A percentile compares a stretch with the other conserved stretches of the same genome.
phyloP scores from a whole-genome alignment of 441 rosid genomes.

The Bruguiera hainesii region DNA sequence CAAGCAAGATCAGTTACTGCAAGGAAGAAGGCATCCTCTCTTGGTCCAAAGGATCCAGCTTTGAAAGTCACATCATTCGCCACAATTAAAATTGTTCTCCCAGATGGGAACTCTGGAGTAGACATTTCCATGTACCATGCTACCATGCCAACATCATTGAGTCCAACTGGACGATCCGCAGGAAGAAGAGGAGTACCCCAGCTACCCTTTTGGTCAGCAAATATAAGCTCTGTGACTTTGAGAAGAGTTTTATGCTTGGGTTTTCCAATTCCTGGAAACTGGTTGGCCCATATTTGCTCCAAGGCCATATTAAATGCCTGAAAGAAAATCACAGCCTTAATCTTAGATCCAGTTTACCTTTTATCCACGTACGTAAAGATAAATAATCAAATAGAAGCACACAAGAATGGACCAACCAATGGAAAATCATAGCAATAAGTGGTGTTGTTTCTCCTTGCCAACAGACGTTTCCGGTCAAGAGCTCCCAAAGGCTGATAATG shows the following conservation, averaged over 20 bases:
- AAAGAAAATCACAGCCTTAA: constrained; percentile 24
- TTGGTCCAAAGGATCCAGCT: constrained; percentile 99
- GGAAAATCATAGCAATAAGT: constrained; percentile 99
- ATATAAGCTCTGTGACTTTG: constrained; percentile 76
- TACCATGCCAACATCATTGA: constrained; percentile 95
- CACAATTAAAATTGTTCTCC: constrained; percentile 77
- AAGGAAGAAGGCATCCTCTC: constrained; percentile 94
- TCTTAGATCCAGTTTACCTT: constrained; percentile 13
- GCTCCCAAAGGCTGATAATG: constrained; percentile 73
- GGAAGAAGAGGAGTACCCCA: constrained; percentile 73
- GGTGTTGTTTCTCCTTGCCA: constrained; percentile 81
- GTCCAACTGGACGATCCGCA: constrained; percentile 66
- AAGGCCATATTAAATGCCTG: constrained; percentile 95
- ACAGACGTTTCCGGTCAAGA: constrained; percentile 80
- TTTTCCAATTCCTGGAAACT: constrained; percentile 44
- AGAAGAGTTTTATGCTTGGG: constrained; percentile 48
- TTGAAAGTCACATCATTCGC: constrained; percentile 96
- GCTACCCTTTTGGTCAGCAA: constrained; percentile 60
- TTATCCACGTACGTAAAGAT: neutral
- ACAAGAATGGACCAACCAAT: constrained; percentile 51
- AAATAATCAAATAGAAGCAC: constrained; percentile 10
- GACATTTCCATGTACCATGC: constrained; percentile 95
- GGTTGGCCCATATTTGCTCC: constrained; percentile 75
- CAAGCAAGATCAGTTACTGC: constrained; percentile 98
- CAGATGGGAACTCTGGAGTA: constrained; percentile 95